These are phyloP conservation scores for Fraxinus latifolia DNA, from an alignment of 305 asterid genomes.

Conservation along the genomic window DNA sequence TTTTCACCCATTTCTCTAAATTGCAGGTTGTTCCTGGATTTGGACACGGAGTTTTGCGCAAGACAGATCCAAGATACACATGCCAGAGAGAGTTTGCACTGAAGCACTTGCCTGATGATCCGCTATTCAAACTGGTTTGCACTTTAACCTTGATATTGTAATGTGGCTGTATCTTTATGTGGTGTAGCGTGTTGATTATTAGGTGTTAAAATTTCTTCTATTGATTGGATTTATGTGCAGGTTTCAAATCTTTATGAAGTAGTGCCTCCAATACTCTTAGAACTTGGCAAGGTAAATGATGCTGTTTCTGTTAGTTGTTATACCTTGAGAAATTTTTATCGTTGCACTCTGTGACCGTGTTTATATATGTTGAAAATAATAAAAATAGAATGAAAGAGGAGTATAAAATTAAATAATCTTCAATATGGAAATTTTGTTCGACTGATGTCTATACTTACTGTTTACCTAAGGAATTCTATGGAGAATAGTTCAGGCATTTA, in stretches of 20 bases:
- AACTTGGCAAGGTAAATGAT: constrained; percentile 82
- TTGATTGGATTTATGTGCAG: constrained; percentile 34
- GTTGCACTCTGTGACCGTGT: not conserved
- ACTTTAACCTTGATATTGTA: constrained; percentile 24
- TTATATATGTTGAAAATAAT: not conserved
- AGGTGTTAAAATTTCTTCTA: constrained; percentile 13
- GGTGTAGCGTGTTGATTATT: not conserved
- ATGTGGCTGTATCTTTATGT: not conserved
- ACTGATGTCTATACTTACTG: not conserved
- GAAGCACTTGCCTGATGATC: constrained; percentile 94
- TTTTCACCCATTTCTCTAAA: constrained; percentile 18
- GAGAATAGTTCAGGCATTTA: not conserved
- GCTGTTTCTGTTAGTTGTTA: constrained; percentile 7
- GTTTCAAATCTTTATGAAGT: constrained; percentile 93
- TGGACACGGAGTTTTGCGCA: constrained; percentile 67
- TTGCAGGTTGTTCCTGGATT: constrained; percentile 91
- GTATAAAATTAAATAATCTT: not conserved
- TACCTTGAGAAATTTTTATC: not conserved
- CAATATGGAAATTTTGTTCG: not conserved
- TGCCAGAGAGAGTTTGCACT: constrained; percentile 61
- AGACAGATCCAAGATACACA: constrained; percentile 57
- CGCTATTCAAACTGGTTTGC: constrained; percentile 78
- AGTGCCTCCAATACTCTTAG: constrained; percentile 84
- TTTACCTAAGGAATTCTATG: not conserved
- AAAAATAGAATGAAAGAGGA: not conserved